Base-by-base conservation (phyloP, 257 asterid species). In the Salvia rosmarinus region DNA sequence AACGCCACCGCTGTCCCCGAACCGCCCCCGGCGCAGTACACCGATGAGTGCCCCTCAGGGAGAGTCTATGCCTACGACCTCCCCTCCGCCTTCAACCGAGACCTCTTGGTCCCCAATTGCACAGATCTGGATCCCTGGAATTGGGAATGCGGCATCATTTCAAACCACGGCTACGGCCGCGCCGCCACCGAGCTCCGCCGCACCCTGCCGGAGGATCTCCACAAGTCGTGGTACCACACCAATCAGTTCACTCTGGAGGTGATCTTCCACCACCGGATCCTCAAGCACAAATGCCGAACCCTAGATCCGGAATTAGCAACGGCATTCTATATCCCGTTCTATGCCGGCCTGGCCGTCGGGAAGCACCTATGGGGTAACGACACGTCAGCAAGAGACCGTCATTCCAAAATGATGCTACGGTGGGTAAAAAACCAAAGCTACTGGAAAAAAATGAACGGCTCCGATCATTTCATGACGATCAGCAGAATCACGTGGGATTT, bases 281-380 rank as follows among this genome's bases (percentile, higher is more conserved):
- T 87, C 65, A 85, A 83, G 35, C 90, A 93, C 74, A 82, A 62
- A 58, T 94, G 98, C 73, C 49, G 96, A 42, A 91, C 99, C 11
- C 52, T 32, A 5, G 86, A 86, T 35, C 92, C 97, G 44, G 87
- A 82, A 56, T 70, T 83, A 0, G 98, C 98, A 14, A 91, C 99
- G 35, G 96, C 96, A 12, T 94, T 84, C 78, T 94, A 94, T 82
- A 85, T 94, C 8, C 99, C 99, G 13, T 94, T 94, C 64, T 94
- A 94, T 82, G 96, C 96, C 0, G 96, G 96, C 5, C 88, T 86
- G 40, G 90, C 96, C 1, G 91, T 81, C 0, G 91, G 89, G 6
- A 90, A 84, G 70, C 85, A 78, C 71, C 59, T 88, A 9, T 84
- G 89, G 90, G 64, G 32, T 14, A 89, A 90, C 67, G 85, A 83